A percentile compares a stretch with the other conserved stretches of the same genome.
Evolutionary conservation across 257 asterid species (phyloP).

Genomic region (Solanum appendiculatum): DNA sequence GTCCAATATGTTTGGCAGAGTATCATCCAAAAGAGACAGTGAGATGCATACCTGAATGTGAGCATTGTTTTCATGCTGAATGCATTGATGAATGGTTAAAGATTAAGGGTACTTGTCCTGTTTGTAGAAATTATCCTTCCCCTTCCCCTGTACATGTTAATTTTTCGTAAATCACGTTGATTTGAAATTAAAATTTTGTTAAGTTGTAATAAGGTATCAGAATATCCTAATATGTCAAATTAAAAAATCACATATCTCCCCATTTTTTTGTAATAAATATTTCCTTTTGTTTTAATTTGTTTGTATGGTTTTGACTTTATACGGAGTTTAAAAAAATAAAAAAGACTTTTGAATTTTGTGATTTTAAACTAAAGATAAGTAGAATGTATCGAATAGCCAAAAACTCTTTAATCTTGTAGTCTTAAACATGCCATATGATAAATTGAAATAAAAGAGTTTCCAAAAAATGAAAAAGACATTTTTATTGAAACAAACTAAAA

Average conservation of each 20-base stretch:
- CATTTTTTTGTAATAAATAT: too few relatives aligned
- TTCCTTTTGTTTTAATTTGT: not conserved
- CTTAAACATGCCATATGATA: not conserved
- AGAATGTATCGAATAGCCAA: not conserved
- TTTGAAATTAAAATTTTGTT: not conserved
- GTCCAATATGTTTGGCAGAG: conserved; percentile 72
- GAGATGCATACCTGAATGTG: conserved; percentile 54
- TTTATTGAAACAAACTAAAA: too few relatives aligned
- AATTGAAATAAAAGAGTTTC: too few relatives aligned
- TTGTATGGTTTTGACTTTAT: not conserved
- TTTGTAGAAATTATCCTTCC: conserved; percentile 62
- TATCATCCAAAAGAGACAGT: conserved; percentile 54
- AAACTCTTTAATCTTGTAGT: not conserved
- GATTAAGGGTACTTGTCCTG: conserved; percentile 54
- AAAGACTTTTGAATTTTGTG: not conserved
- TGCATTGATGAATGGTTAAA: conserved; percentile 83
- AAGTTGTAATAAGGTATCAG: not conserved
- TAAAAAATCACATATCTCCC: too few relatives aligned
- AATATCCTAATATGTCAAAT: too few relatives aligned
- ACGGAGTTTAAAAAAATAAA: too few relatives aligned
- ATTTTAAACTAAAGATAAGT: too few relatives aligned
- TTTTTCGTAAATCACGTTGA: not conserved
- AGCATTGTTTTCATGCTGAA: conserved; percentile 77
- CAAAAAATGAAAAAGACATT: not conserved
- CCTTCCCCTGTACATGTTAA: conserved; percentile 26